Base-by-base conservation (phyloP, 805 yeast species). In the Ascoidea asiatica region DNA sequence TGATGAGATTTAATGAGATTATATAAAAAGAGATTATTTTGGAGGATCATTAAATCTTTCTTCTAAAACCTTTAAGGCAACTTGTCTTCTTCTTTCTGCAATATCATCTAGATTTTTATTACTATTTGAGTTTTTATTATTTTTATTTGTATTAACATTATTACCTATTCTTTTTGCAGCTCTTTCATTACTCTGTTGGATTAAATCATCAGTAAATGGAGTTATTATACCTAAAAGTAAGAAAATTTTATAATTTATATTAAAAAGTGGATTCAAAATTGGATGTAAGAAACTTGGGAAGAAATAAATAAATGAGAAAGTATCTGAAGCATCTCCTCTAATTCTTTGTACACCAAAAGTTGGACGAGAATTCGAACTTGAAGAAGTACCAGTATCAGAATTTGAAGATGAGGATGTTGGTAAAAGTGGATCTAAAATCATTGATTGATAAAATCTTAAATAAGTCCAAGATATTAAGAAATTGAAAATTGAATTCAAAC, bases 281-380 rank as follows among this genome's bases (percentile, higher is more conserved):
- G 76, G 73, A 45, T 76, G 75, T 2, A 72, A 35, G 1, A 72
- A 57, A 41, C 69, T 76, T 1, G 97, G 97, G 75, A 89, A 89
- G 58, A 89, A 86, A 53, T 81, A 81, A 29, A 80, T 79, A 49
- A 89, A 69, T 45, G 84, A 78, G 66, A 89, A 89, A 1, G 90
- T 82, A 52, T 89, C 96, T 0, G 92, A 79, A 0, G 96, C 95
- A 59, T 88, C 96, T 37, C 97, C 96, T 21, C 72, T 60, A 8
- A 79, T 62, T 20, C 68, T 57, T 33, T 52, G 56, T 13, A 56
- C 55, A 11, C 59, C 61, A 52, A 43, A 20, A 43, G 51, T 23
- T 19, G 56, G 43, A 35, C 56, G 52, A 23, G 57, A 50, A 42
- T 50, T 52, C 48, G 45, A 57, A 8, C n/a, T 7, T 22, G 18